Base-by-base conservation (phyloP, 768 basidiomycete genomes). In the Pulveroboletus frians region DNA sequence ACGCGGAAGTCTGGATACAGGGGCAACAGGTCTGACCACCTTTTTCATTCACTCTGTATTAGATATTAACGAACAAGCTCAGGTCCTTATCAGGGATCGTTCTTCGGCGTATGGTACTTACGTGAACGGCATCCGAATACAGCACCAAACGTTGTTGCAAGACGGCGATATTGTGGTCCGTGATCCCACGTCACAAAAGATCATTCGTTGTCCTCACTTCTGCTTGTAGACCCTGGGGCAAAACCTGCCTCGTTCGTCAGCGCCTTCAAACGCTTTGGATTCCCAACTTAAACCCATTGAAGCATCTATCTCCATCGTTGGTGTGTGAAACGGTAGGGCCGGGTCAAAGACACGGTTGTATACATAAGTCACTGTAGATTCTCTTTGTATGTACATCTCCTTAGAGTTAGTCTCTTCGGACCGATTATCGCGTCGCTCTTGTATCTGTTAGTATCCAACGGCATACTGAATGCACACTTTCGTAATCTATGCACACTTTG, bases 31-130 rank as follows among this genome's bases (percentile, higher is more conserved):
- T 67, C 45, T 23, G 46, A 69, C n/a, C 37, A 61, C 50, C 5
- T 13, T 38, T 30, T 31, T 35, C 41, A 31, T 56, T 26, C 29
- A 20, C 34, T 20, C 34, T 32, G 27, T n/a, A 18, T 38, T 20
- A 9, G 36, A 47, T 29, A 17, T 46, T 65, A 32, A 66, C 15
- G 21, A 36, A 27, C 20, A 11, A 32, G 37, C 14, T 14, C 50
- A 79, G 77, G 59, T 76, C 14, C 73, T 69, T 47, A 71, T 79
- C 46, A 70, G 71, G 34, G 78, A 79, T 57, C 66, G 75, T 38
- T 69, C 71, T 15, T 70, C 76, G 6, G 55, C 71, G 7, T 73
- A 76, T 45, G 76, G 78, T 10, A 79, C 78, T 29, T 75, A 67
- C 53, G 64, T 79, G 43, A 79, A 79, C 49, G 73, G 72, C 27